Evolutionary conservation across 2,329 filamentous ascomycete genomes (phyloP), one percentile per base, ranked within the genome.

Genomic region (Tolypocladium pustulatum): DNA sequence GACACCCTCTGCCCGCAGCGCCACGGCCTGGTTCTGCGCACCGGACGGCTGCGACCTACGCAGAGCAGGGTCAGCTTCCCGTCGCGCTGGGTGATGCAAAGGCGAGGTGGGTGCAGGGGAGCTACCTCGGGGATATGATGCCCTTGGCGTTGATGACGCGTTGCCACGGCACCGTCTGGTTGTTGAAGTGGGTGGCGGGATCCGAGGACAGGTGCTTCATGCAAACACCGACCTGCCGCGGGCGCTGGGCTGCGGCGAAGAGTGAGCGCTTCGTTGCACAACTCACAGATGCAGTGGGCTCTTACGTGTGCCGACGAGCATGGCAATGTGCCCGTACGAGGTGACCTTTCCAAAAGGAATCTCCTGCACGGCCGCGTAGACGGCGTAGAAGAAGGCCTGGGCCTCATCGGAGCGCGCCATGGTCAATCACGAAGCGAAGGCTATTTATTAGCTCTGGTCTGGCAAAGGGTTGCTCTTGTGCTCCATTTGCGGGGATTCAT

Each of bases 161-260:
- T 76, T 97, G 93, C 93, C 93, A 97, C 0, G 93, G 93, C 4
- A 97, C 93, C 63, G 88, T 97, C 30, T 77, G 78, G 60, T 81
- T 78, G 71, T 96, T 87, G 75, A 88, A 95, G 59, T 73, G 78
- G 58, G 69, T 63, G 0, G 75, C 71, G 0, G 76, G 66, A 59
- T 82, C 78, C 8, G 75, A 68, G 1, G 91, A 83, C 15, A 97
- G 84, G 69, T 96, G 87, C 71, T 96, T 97, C 32, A 97, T 82
- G 72, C 89, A 95, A 54, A 94, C 80, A 57, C 93, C 93, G 8
- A 97, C 92, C 74, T 97, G 93, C 59, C 92, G 84, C 1, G 87
- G 85, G 2, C 88, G 79, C 68, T 90, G 82, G 3, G 87, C 87
- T 90, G 60, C 2, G 12, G 20, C 20, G 4, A 20, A 6, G 4